phyloP scores from a whole-genome alignment of 2,329 filamentous ascomycete genomes.

The Ophiostoma ips region DNA sequence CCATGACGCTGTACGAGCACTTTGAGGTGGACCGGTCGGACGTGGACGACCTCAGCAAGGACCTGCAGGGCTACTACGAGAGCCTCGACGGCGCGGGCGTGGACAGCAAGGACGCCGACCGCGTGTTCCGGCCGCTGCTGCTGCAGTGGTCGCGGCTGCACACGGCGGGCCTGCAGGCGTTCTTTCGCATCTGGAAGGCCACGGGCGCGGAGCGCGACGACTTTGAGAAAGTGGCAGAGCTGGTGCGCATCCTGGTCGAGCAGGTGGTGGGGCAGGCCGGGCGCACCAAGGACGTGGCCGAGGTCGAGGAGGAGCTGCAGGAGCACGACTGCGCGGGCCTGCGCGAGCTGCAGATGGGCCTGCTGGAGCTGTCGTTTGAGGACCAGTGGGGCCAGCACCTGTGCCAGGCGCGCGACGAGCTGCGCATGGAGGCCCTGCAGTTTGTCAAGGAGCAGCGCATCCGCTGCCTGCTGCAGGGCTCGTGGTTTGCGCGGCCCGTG shows the following conservation, averaged over 20 bases:
- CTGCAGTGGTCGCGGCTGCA: conserved; percentile 90
- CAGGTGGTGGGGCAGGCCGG: conserved; percentile 73
- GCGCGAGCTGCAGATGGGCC: conserved; percentile 81
- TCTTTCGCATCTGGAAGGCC: conserved; percentile 84
- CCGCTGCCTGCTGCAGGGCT: conserved; percentile 72
- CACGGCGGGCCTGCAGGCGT: conserved; percentile 69
- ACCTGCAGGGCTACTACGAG: conserved; percentile 49
- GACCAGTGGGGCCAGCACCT: conserved; percentile 89
- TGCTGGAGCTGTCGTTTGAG: conserved; percentile 82
- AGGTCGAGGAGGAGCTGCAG: conserved; percentile 77
- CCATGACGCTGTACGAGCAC: conserved; percentile 81
- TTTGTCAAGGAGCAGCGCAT: conserved; percentile 97
- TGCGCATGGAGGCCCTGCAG: conserved; percentile 80
- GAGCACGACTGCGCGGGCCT: conserved; percentile 70
- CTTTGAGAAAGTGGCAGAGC: conserved; percentile 83
- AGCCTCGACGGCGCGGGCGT: conserved; percentile 42
- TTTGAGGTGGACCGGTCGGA: conserved; percentile 86
- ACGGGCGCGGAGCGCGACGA: conserved; percentile 76
- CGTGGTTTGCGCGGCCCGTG: conserved; percentile 60
- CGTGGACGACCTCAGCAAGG: conserved; percentile 53
- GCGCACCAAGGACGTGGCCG: conserved; percentile 69
- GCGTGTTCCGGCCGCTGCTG: conserved; percentile 71
- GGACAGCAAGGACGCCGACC: conserved; percentile 56
- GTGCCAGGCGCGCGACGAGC: conserved; percentile 76
- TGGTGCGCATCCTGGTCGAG: conserved; percentile 80